A percentile compares a stretch with the other conserved stretches of the same genome.
phyloP scores from a whole-genome alignment of 805 yeast genomes.

The Hemisphaericaspora nanyangensis region DNA sequence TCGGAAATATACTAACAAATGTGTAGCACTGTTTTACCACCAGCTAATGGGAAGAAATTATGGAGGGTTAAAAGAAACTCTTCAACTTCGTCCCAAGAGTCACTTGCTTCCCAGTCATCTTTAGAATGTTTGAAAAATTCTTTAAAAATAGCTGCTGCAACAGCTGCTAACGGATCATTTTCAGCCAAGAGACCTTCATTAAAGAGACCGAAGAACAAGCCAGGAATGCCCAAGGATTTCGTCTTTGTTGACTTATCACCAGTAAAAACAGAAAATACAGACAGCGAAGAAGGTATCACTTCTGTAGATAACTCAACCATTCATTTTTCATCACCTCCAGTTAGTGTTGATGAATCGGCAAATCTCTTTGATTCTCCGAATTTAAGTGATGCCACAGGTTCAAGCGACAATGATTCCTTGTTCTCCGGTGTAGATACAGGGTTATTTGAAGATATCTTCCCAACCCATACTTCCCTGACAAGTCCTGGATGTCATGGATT shows the following conservation, averaged over 20 bases:
- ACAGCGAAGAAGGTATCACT: neutral
- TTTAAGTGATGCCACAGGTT: neutral
- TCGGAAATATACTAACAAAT: constrained; percentile 4
- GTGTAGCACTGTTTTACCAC: constrained; percentile 24
- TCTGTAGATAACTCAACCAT: neutral
- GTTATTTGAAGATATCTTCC: neutral
- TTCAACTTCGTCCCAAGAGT: constrained; percentile 6
- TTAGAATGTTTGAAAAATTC: constrained; percentile 41
- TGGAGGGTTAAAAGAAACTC: constrained; percentile 41
- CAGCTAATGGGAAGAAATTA: constrained; percentile 42
- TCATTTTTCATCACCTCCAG: constrained; percentile 15
- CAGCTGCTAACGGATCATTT: constrained; percentile 33
- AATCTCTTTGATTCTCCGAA: neutral
- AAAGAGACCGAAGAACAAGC: constrained; percentile 42
- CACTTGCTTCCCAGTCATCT: constrained; percentile 16
- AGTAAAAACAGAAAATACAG: constrained; percentile 20
- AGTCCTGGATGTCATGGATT: constrained; percentile 15
- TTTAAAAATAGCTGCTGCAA: constrained; percentile 38
- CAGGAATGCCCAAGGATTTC: constrained; percentile 43
- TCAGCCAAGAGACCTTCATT: constrained; percentile 35
- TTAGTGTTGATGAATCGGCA: constrained; percentile 9
- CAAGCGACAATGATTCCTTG: neutral
- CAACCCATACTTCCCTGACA: neutral
- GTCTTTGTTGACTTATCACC: constrained; percentile 45
- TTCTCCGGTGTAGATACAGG: neutral